These are phyloP conservation scores for Metschnikowia santaceciliae DNA, from an alignment of 805 yeast genomes.

Conservation along the genomic window DNA sequence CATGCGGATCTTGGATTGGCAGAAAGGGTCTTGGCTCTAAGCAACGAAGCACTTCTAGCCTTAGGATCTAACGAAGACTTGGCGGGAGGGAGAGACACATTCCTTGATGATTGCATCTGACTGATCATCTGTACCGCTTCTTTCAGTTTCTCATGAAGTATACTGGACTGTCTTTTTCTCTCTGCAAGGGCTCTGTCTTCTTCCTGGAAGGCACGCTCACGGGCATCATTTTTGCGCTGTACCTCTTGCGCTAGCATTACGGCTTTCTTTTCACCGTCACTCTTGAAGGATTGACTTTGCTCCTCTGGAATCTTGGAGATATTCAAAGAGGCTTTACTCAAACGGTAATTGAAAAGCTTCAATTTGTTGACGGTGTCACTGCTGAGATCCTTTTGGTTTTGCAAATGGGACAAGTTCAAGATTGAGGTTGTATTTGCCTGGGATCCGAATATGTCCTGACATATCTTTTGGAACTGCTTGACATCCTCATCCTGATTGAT, in stretches of 20 bases:
- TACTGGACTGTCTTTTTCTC: constrained; percentile 19
- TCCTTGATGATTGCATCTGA: constrained; percentile 13
- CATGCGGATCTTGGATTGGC: constrained; percentile 23
- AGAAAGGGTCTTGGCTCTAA: constrained; percentile 34
- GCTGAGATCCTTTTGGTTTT: constrained; percentile 6
- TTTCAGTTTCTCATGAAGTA: constrained; percentile 26
- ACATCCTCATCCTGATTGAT: constrained; percentile 21
- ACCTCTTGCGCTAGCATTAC: constrained; percentile 18
- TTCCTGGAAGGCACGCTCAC: constrained; percentile 9
- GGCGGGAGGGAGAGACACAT: constrained; percentile 11
- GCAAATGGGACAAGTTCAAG: constrained; percentile 7
- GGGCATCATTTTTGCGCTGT: constrained; percentile 15
- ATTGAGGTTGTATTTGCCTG: constrained; percentile 10
- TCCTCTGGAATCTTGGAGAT: constrained; percentile 5
- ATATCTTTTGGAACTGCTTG: constrained; percentile 27
- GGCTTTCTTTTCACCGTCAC: constrained; percentile 17
- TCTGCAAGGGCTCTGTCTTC: constrained; percentile 11
- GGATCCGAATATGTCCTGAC: constrained; percentile 31
- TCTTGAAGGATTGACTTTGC: background rate
- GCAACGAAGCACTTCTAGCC: constrained; percentile 23
- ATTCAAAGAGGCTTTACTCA: constrained; percentile 13
- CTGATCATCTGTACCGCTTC: constrained; percentile 25
- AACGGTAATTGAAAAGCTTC: constrained; percentile 9
- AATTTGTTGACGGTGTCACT: constrained; percentile 11
- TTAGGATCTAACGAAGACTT: constrained; percentile 38